Percentiles rank a stretch among this genome's conserved stretches.
These are phyloP conservation scores for Debaryomyces hansenii DNA, from an alignment of 805 yeast species.

Conservation along the genomic window DNA sequence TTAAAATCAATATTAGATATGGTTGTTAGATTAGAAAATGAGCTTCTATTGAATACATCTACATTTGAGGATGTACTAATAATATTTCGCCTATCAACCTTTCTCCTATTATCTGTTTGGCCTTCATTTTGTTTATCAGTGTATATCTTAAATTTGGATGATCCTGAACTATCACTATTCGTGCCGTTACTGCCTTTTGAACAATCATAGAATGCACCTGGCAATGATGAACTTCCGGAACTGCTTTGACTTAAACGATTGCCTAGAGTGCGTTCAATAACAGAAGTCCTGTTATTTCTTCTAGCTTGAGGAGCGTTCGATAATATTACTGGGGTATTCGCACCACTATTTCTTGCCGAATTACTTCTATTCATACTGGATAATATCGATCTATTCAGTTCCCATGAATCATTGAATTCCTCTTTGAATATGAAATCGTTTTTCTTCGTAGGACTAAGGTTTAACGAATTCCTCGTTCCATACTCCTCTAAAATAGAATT, in stretches of 20 bases:
- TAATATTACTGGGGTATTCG: not conserved
- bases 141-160: constrained; percentile 11
- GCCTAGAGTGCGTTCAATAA: constrained; percentile 12
- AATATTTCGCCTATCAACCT: constrained; percentile 11
- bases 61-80: constrained; percentile 17
- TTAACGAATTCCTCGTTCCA: not conserved
- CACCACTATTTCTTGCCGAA: not conserved
- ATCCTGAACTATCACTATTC: constrained; percentile 1
- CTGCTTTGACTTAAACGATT: constrained; percentile 3
- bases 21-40: constrained; percentile 14
- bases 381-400: not conserved
- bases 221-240: not conserved
- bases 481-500: constrained; percentile 33
- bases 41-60: constrained; percentile 14
- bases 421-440: constrained; percentile 25
- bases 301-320: not conserved
- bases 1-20: constrained; percentile 11
- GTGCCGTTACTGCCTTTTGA: not conserved
- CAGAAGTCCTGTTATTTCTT: constrained; percentile 7
- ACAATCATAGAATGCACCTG: not conserved
- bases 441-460: not conserved
- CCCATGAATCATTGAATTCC: constrained; percentile 23
- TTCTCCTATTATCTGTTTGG: not conserved
- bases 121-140: constrained; percentile 11
- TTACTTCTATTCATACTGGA: not conserved